A percentile compares a stretch with the other conserved stretches of the same genome.
Evolutionary conservation across 208 protist species (phyloP).

Genomic region (Trypanosoma platydactyli): DNA sequence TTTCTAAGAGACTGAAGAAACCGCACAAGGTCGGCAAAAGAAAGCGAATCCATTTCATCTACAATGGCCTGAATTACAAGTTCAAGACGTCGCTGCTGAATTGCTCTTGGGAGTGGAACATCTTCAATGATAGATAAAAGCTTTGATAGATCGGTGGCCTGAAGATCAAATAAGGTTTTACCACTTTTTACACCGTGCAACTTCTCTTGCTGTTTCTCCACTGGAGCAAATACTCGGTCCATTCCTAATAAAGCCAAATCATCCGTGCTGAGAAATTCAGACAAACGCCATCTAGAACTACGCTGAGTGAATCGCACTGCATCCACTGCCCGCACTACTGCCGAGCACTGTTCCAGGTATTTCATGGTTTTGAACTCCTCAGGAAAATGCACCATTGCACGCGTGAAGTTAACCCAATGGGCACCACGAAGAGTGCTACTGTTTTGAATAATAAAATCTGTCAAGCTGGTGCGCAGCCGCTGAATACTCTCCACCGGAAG

Average conservation of each 20-base stretch:
- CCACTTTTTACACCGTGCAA: not conserved
- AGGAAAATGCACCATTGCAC: conserved; percentile 80
- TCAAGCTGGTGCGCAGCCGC: conserved; percentile 52
- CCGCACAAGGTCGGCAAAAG: conserved; percentile 37
- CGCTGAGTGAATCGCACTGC: conserved; percentile 4
- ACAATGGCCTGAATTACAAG: conserved; percentile 25
- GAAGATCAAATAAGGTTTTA: conserved; percentile 22
- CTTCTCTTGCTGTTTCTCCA: conserved; percentile 17
- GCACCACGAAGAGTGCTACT: conserved; percentile 62
- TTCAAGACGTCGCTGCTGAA: conserved; percentile 24
- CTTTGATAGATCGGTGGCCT: conserved; percentile 31
- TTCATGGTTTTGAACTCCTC: conserved; percentile 35
- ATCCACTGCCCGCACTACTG: conserved; percentile 25
- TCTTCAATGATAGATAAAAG: conserved; percentile 32
- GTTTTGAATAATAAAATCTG: conserved; percentile 72
- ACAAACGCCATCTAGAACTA: not conserved
- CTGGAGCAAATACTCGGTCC: conserved; percentile 25
- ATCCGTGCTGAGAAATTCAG: conserved; percentile 10
- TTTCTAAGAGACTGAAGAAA: conserved; percentile 53
- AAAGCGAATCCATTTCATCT: conserved; percentile 17
- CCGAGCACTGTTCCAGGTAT: conserved; percentile 12
- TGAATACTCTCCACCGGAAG: conserved; percentile 63
- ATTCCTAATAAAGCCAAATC: conserved; percentile 35
- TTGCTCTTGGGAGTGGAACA: conserved; percentile 14
- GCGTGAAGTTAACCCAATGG: conserved; percentile 80